Percentiles rank a stretch among this genome's conserved stretches.
Evolutionary conservation across 164 flowering plant genomes (phyloP).

Genomic region (Paratinospora sagittata): DNA sequence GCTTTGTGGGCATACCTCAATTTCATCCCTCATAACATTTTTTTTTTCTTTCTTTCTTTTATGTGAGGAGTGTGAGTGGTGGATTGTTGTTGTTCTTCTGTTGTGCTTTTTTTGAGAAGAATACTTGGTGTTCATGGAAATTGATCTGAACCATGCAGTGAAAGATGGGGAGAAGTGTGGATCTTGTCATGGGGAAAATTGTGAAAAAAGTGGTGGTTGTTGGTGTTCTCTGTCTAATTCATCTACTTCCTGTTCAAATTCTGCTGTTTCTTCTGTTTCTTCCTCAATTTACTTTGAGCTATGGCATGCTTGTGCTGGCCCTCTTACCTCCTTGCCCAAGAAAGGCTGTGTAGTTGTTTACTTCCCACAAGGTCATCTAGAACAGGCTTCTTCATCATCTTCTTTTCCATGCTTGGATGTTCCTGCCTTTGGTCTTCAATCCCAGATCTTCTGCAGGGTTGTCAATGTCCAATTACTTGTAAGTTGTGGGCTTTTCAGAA

Average conservation of each 20-base stretch:
- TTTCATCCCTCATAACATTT: background rate
- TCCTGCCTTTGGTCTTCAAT: constrained; percentile 60
- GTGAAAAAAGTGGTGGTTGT: constrained; percentile 30
- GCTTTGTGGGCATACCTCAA: constrained; percentile 18
- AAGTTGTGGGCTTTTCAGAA: constrained; percentile 18
- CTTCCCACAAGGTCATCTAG: constrained; percentile 93
- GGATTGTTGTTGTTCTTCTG: constrained; percentile 7
- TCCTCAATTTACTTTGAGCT: constrained; percentile 68
- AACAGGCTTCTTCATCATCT: constrained; percentile 55
- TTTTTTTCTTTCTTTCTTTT: background rate
- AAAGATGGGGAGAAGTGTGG: constrained; percentile 46
- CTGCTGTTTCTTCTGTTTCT: constrained; percentile 28
- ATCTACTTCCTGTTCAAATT: constrained; percentile 35
- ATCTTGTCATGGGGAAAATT: constrained; percentile 35
- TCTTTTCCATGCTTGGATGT: constrained; percentile 45
- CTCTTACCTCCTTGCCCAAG: constrained; percentile 69
- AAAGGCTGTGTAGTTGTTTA: constrained; percentile 83
- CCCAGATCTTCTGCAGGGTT: constrained; percentile 86
- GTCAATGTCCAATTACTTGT: constrained; percentile 76
- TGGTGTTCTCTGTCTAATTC: constrained; percentile 26
- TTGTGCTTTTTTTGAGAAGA: background rate
- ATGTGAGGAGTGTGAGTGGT: constrained; percentile 3
- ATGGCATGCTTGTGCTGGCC: constrained; percentile 97
- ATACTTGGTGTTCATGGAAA: constrained; percentile 35
- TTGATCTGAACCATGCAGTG: constrained; percentile 76